phyloP scores from a whole-genome alignment of 305 asterid genomes.

The Fraxinus xanthoxyloides region DNA sequence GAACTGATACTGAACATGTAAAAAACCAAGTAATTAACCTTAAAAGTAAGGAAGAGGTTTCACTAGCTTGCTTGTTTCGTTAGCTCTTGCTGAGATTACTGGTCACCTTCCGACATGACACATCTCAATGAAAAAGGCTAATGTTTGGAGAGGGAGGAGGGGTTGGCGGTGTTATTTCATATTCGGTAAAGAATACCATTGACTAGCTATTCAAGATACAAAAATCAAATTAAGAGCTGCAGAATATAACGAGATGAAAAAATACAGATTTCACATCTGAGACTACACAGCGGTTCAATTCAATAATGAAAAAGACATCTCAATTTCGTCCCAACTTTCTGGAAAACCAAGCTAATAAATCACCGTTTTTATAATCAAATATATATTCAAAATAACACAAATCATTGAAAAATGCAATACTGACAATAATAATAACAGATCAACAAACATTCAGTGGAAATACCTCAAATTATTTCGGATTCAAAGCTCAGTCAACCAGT shows the following conservation, averaged over 20 bases:
- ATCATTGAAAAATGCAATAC: background rate
- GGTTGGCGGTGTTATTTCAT: background rate
- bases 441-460: background rate
- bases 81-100: background rate
- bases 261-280: background rate
- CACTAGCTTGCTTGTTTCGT: background rate
- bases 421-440: background rate
- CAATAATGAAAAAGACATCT: background rate
- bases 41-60: background rate
- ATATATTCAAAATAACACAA: background rate
- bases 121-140: background rate
- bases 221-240: background rate
- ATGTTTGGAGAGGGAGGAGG: background rate
- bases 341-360: background rate
- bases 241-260: background rate
- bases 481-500: slow-evolving; percentile 1
- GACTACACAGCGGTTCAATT: background rate
- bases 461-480: slow-evolving; percentile 40
- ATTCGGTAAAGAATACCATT: background rate
- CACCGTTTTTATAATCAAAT: background rate
- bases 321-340: background rate
- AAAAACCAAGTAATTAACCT: background rate
- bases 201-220: background rate
- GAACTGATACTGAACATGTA: background rate
- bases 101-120: background rate